Evolutionary conservation across 2,329 filamentous ascomycete species (phyloP), one percentile per base, ranked within the genome.

Genomic region (Penicillium capsulatum): DNA sequence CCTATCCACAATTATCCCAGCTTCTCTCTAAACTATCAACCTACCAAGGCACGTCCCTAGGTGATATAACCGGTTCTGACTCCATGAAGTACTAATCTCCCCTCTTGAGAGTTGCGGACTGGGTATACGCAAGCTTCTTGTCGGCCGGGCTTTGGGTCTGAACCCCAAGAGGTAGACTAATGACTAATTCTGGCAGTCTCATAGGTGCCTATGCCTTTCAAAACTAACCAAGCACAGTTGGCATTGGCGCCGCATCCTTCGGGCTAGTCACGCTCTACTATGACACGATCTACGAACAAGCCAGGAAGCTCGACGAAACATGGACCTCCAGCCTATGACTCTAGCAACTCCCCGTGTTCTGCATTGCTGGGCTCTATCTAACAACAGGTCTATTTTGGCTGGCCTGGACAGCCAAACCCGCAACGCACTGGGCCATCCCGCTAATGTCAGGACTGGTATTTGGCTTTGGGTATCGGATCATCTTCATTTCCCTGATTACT

Each of bases 291-390:
- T 73, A 86, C 17, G 64, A 67, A 2, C 69, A 69, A 32, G 77
- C 79, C 3, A 70, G 74, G 48, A 60, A 60, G 8, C 58, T 61
- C 8, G 63, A 72, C 27, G 74, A 72, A 2, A 47, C 67, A 1
- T 89, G 84, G 82, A 69, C 77, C 0, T 65, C 66, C 17, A 50
- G 48, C 3, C 50, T 56, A 75, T 59, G 90, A 57, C 82, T 79
- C 57, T 76, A 81, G 4, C 77, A 86, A 1, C 71, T 91, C 0
- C 85, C 86, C 0, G 69, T 90, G 2, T 84, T 83, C 3, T 84
- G 79, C 55, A 53, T 86, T 13, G 84, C 83, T 1, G 83, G 84
- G 0, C 83, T 84, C 0, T 66, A 84, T 29, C 75, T 80, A 1
- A 71, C 77, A 22, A 70, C 55, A 29, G 54, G 52, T 16, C 47